Evolutionary conservation across 257 asterid species (phyloP).

Genomic region (Eucommia ulmoides): DNA sequence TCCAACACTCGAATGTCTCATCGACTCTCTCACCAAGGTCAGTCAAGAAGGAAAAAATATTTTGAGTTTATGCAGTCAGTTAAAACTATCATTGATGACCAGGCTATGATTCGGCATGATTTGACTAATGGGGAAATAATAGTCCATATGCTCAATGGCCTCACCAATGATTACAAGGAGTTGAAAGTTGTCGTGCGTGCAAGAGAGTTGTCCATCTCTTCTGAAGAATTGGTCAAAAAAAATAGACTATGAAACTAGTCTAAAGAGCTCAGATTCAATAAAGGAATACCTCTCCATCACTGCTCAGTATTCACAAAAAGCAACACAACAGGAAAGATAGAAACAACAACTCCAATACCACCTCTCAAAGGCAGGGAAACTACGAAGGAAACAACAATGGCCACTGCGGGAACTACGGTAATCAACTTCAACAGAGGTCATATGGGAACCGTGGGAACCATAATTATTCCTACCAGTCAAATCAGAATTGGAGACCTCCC

Average conservation of each 20-base stretch:
- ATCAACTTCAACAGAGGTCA: too few relatives aligned
- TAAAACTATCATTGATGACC: not conserved
- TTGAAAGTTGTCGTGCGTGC: not conserved
- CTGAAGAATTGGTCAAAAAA: not conserved
- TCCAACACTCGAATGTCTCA: too few relatives aligned
- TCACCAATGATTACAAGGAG: not conserved
- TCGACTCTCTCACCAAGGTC: too few relatives aligned
- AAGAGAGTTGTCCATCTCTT: not conserved
- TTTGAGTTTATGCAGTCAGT: not conserved
- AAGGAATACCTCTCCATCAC: too few relatives aligned
- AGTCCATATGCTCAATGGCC: not conserved
- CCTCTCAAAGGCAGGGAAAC: too few relatives aligned
- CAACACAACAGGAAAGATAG: not conserved
- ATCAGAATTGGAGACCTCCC: too few relatives aligned
- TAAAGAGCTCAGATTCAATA: too few relatives aligned
- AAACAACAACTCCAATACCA: not conserved
- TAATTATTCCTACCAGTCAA: too few relatives aligned
- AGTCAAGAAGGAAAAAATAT: not conserved
- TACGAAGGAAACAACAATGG: not conserved
- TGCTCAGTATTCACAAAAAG: not conserved
- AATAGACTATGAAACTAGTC: not conserved
- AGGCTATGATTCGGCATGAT: not conserved
- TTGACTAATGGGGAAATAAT: not conserved
- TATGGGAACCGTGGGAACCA: too few relatives aligned
- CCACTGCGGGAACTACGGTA: not conserved